Evolutionary conservation across 129 eudicot species (phyloP), one percentile per base, ranked within the genome.

Genomic region (Glebionis coronaria): DNA sequence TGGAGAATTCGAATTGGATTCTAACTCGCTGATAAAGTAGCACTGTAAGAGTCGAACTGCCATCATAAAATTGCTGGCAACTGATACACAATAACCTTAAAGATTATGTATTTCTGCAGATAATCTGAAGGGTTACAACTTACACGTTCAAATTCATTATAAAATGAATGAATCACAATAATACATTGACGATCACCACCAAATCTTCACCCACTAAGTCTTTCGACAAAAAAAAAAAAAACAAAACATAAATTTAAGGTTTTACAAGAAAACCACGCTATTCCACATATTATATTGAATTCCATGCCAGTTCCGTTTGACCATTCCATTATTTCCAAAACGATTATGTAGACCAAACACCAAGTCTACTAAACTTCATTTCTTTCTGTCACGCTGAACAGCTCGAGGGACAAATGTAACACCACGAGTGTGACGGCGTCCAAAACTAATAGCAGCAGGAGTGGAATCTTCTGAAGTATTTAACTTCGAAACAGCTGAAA

Each of bases 401-500:
- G 87, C 80, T 49, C 96, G 79, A 63, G 96, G 98, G 53, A 80
- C 90, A 51, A 92, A 92, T 4, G 95, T 38, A 62, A 92, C 73
- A n/a, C 96, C 98, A 45, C 95, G 95, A 47, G 78, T 73, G 44
- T 77, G 85, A 15, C 89, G 89, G 4, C 84, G 95, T 27, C 98
- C 98, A 74, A 92, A 92, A 84, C 96, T 85, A 63, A 92, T 50
- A 53, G 80, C 57, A 8, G 98, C 78, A 27, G 96, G 98, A 50
- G 89, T 76, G 44, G 78, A 76, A 68, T 92, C 90, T 0, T 92
- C 90, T 0, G 89, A 78, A 73, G 98, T 86, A 64, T 81, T 88
- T 56, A 92, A 70, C 59, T 70, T 88, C 10, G 98, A 92, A 25
- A 92, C 90, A 46, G 87, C 95, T 10, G 95, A 88, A 76, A 82